phyloP scores from a whole-genome alignment of 1,284 basidiomycete species.

The Puccinia hordei region DNA sequence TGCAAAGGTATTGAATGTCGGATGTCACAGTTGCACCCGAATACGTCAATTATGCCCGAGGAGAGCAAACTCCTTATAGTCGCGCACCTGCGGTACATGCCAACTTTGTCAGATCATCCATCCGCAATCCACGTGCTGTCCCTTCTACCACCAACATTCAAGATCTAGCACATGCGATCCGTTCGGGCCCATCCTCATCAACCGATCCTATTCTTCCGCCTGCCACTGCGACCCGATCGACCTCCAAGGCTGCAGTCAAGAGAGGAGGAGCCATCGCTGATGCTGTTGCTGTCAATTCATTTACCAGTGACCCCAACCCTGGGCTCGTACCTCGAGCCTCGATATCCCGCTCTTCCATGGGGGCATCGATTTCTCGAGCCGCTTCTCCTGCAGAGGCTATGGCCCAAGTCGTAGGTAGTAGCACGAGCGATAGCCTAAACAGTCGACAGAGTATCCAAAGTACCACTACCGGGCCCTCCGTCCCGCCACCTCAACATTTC shows the following conservation, averaged over 20 bases:
- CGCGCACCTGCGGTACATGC: conserved; percentile 27
- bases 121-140: conserved; percentile 40
- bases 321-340: conserved; percentile 40
- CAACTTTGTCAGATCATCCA: conserved; percentile 48
- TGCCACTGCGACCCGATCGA: conserved; percentile 8
- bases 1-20: neutral
- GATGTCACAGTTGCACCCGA: conserved; percentile 37
- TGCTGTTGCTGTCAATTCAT: conserved; percentile 45
- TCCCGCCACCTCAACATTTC: neutral
- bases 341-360: conserved; percentile 33
- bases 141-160: conserved; percentile 47
- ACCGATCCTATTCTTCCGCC: conserved; percentile 29
- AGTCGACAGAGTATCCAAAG: conserved; percentile 22
- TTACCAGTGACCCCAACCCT: conserved; percentile 15
- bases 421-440: conserved; percentile 18
- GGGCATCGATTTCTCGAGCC: conserved; percentile 43
- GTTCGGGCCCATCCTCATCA: conserved; percentile 42
- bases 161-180: conserved; percentile 50
- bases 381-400: conserved; percentile 50
- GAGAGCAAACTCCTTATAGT: conserved; percentile 45
- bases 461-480: conserved; percentile 1
- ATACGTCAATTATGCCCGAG: conserved; percentile 47
- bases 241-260: conserved; percentile 44
- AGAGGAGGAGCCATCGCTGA: conserved; percentile 47
- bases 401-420: conserved; percentile 45